These are phyloP conservation scores for Tolypocladium guangdongense DNA, from an alignment of 2,329 filamentous ascomycete genomes.

Conservation along the genomic window DNA sequence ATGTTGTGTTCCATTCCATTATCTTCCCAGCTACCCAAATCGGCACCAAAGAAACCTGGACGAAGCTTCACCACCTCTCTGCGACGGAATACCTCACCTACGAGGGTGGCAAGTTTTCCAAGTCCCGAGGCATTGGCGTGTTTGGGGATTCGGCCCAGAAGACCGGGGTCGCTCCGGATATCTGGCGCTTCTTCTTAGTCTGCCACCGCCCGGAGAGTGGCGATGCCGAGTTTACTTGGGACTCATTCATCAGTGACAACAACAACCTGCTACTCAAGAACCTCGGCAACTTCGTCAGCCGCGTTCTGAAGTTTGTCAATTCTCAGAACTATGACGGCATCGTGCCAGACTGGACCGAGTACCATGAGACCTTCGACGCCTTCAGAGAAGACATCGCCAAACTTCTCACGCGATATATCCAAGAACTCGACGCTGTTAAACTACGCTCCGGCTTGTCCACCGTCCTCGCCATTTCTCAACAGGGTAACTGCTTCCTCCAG, in stretches of 20 bases:
- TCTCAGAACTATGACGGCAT: slow-evolving; percentile 62
- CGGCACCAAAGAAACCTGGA: slow-evolving; percentile 78
- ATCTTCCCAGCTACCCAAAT: slow-evolving; percentile 85
- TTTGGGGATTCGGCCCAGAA: slow-evolving; percentile 85
- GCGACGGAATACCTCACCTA: slow-evolving; percentile 84
- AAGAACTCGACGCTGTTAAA: neutral
- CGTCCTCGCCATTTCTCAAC: neutral
- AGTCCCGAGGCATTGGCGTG: slow-evolving; percentile 79
- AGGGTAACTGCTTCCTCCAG: neutral
- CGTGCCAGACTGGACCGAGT: neutral
- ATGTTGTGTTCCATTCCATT: slow-evolving; percentile 62
- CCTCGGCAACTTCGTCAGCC: slow-evolving; percentile 64
- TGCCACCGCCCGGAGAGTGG: slow-evolving; percentile 75
- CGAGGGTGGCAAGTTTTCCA: slow-evolving; percentile 84
- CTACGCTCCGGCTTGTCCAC: neutral
- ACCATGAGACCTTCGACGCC: neutral
- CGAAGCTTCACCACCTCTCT: slow-evolving; percentile 76
- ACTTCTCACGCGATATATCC: neutral
- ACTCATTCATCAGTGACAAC: slow-evolving; percentile 69
- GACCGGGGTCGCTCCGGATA: slow-evolving; percentile 76
- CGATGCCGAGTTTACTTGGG: slow-evolving; percentile 87
- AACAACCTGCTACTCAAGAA: slow-evolving; percentile 80
- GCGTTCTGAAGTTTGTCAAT: slow-evolving; percentile 65
- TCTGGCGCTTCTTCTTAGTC: slow-evolving; percentile 87
- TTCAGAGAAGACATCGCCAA: neutral